These are phyloP conservation scores for Brassica balearica DNA, from an alignment of 441 rosid genomes.

Conservation along the genomic window DNA sequence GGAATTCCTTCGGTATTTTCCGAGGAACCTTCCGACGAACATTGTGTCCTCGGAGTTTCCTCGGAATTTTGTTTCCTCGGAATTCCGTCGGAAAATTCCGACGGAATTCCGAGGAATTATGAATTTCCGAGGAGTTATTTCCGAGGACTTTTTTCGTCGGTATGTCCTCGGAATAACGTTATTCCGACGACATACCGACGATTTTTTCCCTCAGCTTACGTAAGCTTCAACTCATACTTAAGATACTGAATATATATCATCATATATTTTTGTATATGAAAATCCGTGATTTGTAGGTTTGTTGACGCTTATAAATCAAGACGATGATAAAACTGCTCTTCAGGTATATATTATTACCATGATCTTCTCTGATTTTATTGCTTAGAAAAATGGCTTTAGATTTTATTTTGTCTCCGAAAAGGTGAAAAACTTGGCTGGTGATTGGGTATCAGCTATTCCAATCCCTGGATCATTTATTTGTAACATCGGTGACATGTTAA, in stretches of 20 bases:
- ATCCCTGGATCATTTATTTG: constrained; percentile 85
- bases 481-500: constrained; percentile 93
- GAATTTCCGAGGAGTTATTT: too few species aligned
- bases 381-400: constrained; percentile 39
- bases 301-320: constrained; percentile 85
- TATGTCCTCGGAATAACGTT: too few species aligned
- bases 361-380: neutral
- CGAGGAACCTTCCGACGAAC: too few species aligned
- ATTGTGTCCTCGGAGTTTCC: too few species aligned
- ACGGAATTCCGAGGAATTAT: too few species aligned
- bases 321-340: constrained; percentile 81
- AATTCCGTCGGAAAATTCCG: too few species aligned
- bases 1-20: too few species aligned
- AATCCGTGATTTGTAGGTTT: constrained; percentile 51
- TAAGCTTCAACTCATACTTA: neutral
- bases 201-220: too few species aligned
- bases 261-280: neutral
- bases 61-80: too few species aligned
- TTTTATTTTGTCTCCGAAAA: constrained; percentile 38
- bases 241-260: constrained; percentile 3
- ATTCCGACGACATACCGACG: too few species aligned
- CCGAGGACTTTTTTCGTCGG: too few species aligned
- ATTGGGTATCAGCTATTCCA: constrained; percentile 90
- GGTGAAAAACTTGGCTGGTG: constrained; percentile 77
- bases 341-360: constrained; percentile 51